Percentiles rank a stretch among this genome's conserved stretches.
Evolutionary conservation across 768 basidiomycete species (phyloP).

Genomic region (Glaciozyma antarctica): DNA sequence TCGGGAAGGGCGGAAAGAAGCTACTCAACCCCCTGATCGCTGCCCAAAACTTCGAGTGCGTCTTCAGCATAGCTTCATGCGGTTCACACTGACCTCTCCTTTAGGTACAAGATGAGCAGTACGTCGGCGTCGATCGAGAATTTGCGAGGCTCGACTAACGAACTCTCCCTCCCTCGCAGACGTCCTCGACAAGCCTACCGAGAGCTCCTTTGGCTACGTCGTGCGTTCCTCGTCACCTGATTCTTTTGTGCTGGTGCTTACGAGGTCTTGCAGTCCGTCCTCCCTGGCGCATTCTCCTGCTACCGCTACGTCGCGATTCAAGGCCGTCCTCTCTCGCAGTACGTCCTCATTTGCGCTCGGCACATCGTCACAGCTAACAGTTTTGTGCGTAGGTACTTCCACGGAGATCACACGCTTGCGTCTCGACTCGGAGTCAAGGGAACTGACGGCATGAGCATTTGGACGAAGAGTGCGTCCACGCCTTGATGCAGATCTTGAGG

Average conservation of each 20-base stretch:
- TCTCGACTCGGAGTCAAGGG: conserved; percentile 87
- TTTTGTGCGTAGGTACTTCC: conserved; percentile 29
- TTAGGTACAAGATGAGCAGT: not conserved
- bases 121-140: not conserved
- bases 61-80: too few relatives aligned
- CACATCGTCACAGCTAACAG: conserved; percentile 43
- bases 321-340: conserved; percentile 58
- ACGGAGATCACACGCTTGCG: conserved; percentile 57
- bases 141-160: not conserved
- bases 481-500: too few relatives aligned
- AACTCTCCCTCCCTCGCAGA: conserved; percentile 39
- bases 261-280: conserved; percentile 56
- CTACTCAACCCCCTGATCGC: conserved; percentile 85
- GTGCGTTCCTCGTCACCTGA: not conserved
- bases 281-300: conserved; percentile 93
- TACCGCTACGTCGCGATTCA: conserved; percentile 89
- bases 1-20: conserved; percentile 73
- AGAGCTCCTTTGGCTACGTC: conserved; percentile 82
- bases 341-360: conserved; percentile 41
- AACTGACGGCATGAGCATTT: conserved; percentile 59
- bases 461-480: conserved; percentile 28
- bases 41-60: conserved; percentile 60
- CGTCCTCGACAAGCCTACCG: conserved; percentile 88
- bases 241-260: conserved; percentile 7
- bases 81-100: not conserved